Evolutionary conservation across 2,329 filamentous ascomycete species (phyloP), one percentile per base, ranked within the genome.

Genomic region (Colletotrichum coccodes): DNA sequence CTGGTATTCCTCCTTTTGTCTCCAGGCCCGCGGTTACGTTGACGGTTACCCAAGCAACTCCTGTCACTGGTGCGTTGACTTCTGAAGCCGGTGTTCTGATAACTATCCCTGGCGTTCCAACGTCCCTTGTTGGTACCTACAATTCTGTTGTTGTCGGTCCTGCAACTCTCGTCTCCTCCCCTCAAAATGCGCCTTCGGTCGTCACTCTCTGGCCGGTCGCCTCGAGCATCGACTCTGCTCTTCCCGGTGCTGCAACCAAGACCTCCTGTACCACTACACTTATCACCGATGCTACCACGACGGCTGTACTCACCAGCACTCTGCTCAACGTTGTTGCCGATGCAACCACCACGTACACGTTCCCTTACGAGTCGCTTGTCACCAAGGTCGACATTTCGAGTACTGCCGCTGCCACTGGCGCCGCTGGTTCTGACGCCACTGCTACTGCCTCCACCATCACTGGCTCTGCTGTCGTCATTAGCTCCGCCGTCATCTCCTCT

Each of bases 311-410:
- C 23, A 82, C 80, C 8, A 78, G 76, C 56, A 82, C 79, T 23
- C 81, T 80, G 78, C 76, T 77, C 63, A 83, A 83, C 36, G 60
- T 82, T 53, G 79, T 83, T 30, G 72, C 75, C 2, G 79, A 79
- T 49, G 73, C 75, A 36, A 82, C 80, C 3, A 83, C 81, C 6
- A 82, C 81, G 1, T 81, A 81, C 68, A 81, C 79, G 1, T 71
- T 71, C 52, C 70, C 70, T 8, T 71, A 64, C 26, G 63, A 71
- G 52, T 60, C 63, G 36, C 68, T 71, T 6, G 63, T 64, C 60
- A 71, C 70, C n/a, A 59, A 40, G 12, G 50, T 67, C 23, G 57
- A 57, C 14, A 40, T 30, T 34, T n/a, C 38, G 12, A 44, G 18
- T 16, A 7, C 9, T 18, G 76, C 74, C 9, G 81, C 79, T n/a